Conservation (phyloP, 352 stramenopile species). For the Phytopythium aichiense region DNA sequence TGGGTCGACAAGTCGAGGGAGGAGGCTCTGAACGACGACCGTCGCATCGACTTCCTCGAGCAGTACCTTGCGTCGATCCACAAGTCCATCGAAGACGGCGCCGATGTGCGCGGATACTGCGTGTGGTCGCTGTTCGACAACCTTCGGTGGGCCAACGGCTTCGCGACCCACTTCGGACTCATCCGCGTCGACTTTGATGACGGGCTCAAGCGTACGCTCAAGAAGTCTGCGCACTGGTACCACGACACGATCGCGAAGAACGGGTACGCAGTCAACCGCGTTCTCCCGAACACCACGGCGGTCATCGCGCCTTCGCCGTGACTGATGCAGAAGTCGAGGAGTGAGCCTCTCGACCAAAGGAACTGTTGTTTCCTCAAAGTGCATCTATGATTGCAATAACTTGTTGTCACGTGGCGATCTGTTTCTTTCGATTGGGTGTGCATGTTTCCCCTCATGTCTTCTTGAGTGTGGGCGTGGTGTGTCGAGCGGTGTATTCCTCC, state of each 20-base stretch:
- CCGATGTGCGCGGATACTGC: slow-evolving; percentile 78
- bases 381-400: too few species aligned
- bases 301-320: too few species aligned
- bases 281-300: neutral
- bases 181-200: slow-evolving; percentile 44
- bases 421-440: too few species aligned
- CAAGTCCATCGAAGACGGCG: slow-evolving; percentile 29
- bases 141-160: slow-evolving; percentile 84
- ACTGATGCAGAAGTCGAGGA: too few species aligned
- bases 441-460: too few species aligned
- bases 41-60: slow-evolving; percentile 70
- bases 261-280: slow-evolving; percentile 11
- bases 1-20: slow-evolving; percentile 51
- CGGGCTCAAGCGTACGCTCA: slow-evolving; percentile 46
- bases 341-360: too few species aligned
- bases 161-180: slow-evolving; percentile 42
- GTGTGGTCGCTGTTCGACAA: slow-evolving; percentile 90
- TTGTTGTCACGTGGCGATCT: too few species aligned
- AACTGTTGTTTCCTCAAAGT: too few species aligned
- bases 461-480: too few species aligned
- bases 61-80: slow-evolving; percentile 71
- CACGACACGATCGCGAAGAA: slow-evolving; percentile 35
- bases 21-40: slow-evolving; percentile 59
- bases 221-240: slow-evolving; percentile 53
- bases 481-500: too few species aligned